Conservation (phyloP, 2,329 filamentous ascomycete species). For the Botryotinia narcissicola region DNA sequence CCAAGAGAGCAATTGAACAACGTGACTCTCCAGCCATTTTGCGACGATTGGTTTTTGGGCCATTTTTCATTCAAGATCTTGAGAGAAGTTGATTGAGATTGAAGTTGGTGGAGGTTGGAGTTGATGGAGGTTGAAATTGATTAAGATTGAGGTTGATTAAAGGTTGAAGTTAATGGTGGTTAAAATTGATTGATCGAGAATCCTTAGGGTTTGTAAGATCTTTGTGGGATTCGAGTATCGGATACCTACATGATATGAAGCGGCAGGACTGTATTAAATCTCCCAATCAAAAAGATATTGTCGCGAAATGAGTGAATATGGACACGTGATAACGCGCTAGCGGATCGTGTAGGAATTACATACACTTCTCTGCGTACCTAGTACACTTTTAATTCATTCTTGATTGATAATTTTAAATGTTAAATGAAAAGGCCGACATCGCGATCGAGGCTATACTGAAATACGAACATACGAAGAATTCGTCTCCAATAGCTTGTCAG, state of each 20-base stretch:
- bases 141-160: too few relatives aligned
- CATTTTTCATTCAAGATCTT: background rate
- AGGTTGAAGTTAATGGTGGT: background rate
- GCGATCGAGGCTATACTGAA: background rate
- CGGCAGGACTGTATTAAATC: background rate
- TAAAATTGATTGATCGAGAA: background rate
- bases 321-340: background rate
- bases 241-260: background rate
- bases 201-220: background rate
- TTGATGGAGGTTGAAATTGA: too few relatives aligned
- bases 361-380: background rate
- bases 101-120: too few relatives aligned
- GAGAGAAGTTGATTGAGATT: background rate
- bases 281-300: background rate
- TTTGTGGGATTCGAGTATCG: background rate
- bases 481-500: background rate
- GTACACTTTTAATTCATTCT: background rate
- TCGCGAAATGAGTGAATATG: background rate
- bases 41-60: background rate
- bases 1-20: conserved; percentile 9
- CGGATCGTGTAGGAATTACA: background rate
- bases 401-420: background rate
- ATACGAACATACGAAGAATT: background rate
- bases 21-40: background rate
- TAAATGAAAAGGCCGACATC: background rate